These are phyloP conservation scores for Parastagonospora nodorum DNA, from an alignment of 2,329 filamentous ascomycete genomes.

Conservation along the genomic window DNA sequence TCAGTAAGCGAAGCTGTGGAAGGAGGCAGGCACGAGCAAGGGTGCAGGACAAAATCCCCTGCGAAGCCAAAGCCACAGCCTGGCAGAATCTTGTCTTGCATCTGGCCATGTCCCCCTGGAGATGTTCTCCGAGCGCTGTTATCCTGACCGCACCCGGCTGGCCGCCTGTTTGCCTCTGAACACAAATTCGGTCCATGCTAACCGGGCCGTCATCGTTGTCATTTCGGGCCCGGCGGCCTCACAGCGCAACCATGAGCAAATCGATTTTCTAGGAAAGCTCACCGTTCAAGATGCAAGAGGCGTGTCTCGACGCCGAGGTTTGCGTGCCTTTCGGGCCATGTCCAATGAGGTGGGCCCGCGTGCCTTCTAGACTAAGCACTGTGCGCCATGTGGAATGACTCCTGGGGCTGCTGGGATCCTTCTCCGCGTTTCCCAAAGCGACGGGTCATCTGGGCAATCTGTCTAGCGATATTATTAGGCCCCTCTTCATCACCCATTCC, in stretches of 20 bases:
- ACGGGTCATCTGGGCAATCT: constrained; percentile 33
- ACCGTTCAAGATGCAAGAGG: constrained; percentile 4
- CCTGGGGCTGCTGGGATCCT: constrained; percentile 32
- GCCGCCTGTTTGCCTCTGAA: too few relatives aligned
- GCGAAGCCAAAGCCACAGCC: too few relatives aligned
- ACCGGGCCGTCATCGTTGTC: constrained; percentile 2
- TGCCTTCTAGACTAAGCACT: constrained; percentile 17
- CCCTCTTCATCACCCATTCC: constrained; percentile 20
- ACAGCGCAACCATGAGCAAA: neutral
- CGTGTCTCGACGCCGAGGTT: constrained; percentile 15
- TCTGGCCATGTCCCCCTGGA: too few relatives aligned
- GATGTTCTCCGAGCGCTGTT: neutral
- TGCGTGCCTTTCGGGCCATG: constrained; percentile 13
- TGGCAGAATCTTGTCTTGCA: too few relatives aligned
- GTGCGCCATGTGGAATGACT: constrained; percentile 23
- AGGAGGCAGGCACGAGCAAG: neutral
- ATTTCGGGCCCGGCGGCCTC: constrained; percentile 2
- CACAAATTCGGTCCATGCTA: neutral
- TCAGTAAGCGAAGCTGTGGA: neutral
- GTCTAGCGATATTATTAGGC: constrained; percentile 29
- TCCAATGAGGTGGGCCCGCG: constrained; percentile 9
- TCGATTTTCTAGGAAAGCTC: constrained; percentile 4
- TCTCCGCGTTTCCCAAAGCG: constrained; percentile 38
- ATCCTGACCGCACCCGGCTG: neutral
- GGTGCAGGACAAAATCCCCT: neutral